These are phyloP conservation scores for Quercus phellos DNA, from an alignment of 331 rosid genomes.

Conservation along the genomic window DNA sequence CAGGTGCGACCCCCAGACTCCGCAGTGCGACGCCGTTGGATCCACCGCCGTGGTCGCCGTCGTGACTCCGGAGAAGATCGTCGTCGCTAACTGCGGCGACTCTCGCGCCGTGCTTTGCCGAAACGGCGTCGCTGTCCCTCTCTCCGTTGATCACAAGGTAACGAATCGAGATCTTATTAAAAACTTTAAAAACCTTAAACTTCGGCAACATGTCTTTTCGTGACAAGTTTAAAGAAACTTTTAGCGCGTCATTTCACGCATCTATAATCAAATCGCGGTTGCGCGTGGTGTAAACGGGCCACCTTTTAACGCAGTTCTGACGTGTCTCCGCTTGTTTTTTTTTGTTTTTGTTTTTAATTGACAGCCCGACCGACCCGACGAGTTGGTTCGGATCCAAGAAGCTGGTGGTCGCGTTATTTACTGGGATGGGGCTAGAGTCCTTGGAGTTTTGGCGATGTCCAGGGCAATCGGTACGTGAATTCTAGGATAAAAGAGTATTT, in stretches of 20 bases:
- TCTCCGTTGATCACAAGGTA: slow-evolving; percentile 89
- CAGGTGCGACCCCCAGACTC: slow-evolving; percentile 54
- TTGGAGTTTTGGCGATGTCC: slow-evolving; percentile 85
- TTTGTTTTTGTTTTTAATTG: not conserved
- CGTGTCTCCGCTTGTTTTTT: too few relatives aligned
- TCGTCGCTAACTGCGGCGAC: slow-evolving; percentile 89
- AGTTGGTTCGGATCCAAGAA: slow-evolving; percentile 59
- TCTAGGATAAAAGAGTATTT: not conserved
- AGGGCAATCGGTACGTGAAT: slow-evolving; percentile 40
- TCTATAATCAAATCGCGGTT: not conserved
- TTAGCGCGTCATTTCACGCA: not conserved
- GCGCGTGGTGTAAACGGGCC: not conserved
- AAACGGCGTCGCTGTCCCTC: slow-evolving; percentile 60
- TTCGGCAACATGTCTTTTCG: too few relatives aligned
- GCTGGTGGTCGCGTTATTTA: slow-evolving; percentile 86
- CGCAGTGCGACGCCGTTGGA: slow-evolving; percentile 86
- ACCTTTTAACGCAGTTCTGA: too few relatives aligned
- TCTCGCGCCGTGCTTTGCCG: slow-evolving; percentile 93
- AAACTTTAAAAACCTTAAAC: too few relatives aligned
- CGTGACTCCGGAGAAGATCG: slow-evolving; percentile 46
- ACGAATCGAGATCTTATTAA: too few relatives aligned
- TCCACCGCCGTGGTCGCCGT: slow-evolving; percentile 74
- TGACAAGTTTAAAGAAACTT: not conserved
- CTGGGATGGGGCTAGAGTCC: slow-evolving; percentile 85
- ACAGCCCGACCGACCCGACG: slow-evolving; percentile 95